These are phyloP conservation scores for Backusella circina DNA, from an alignment of 192 early-diverging fungal species.

Conservation along the genomic window DNA sequence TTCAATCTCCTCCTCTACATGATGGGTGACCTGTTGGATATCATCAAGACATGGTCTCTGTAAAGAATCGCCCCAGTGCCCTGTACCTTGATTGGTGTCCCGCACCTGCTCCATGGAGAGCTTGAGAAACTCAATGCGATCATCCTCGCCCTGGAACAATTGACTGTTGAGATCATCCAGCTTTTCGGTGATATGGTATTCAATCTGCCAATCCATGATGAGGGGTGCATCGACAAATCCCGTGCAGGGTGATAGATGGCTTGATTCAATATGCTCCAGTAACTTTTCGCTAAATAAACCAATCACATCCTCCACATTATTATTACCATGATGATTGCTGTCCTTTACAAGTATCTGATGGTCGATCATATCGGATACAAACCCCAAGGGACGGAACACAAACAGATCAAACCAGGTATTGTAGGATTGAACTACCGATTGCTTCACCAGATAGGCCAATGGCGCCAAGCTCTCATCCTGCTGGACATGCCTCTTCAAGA, in stretches of 20 bases:
- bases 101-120: constrained; percentile 70
- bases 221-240: constrained; percentile 76
- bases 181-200: constrained; percentile 58
- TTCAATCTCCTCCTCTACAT: constrained; percentile 47
- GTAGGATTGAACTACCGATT: constrained; percentile 44
- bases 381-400: constrained; percentile 41
- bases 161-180: constrained; percentile 42
- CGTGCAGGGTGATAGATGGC: constrained; percentile 46
- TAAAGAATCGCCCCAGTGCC: not conserved
- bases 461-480: not conserved
- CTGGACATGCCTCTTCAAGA: not conserved
- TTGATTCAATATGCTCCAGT: constrained; percentile 60
- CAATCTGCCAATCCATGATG: constrained; percentile 79
- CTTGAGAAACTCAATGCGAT: constrained; percentile 60
- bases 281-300: constrained; percentile 48
- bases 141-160: constrained; percentile 42
- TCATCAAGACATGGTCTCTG: not conserved
- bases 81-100: constrained; percentile 35
- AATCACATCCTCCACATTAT: constrained; percentile 21
- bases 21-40: not conserved
- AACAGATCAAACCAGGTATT: constrained; percentile 48
- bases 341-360: constrained; percentile 4
- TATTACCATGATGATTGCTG: constrained; percentile 1
- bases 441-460: constrained; percentile 38
- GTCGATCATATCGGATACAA: constrained; percentile 15